Evolutionary conservation across 108 stramenopile genomes (phyloP).

Genomic region (Thalassiosira profunda): DNA sequence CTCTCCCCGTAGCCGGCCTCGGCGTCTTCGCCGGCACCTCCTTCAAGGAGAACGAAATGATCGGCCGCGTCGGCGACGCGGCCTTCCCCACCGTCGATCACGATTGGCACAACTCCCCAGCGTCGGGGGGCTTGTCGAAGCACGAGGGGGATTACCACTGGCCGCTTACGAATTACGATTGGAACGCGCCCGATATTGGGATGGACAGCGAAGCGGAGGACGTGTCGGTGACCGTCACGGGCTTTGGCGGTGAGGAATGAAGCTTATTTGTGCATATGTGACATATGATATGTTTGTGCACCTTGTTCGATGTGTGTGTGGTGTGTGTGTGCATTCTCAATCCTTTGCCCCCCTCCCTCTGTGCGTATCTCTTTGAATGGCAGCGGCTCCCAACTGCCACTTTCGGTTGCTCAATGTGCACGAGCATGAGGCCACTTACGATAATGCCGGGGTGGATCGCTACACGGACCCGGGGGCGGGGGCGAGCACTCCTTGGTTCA

Average conservation of each 20-base stretch:
- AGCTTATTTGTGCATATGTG: too few relatives aligned
- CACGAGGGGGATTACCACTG: constrained; percentile 48
- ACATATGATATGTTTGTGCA: too few relatives aligned
- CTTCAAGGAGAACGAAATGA: constrained; percentile 14
- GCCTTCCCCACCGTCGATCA: constrained; percentile 49
- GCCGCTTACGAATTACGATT: constrained; percentile 54
- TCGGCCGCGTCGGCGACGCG: constrained; percentile 48
- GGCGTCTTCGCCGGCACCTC: constrained; percentile 42
- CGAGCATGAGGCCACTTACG: constrained; percentile 31
- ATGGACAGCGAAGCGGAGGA: constrained; percentile 42
- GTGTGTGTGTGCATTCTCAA: too few relatives aligned
- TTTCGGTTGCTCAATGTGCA: constrained; percentile 48
- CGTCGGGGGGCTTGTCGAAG: constrained; percentile 4
- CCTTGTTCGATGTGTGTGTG: too few relatives aligned
- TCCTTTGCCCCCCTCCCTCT: too few relatives aligned
- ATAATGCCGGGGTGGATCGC: constrained; percentile 37
- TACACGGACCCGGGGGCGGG: constrained; percentile 53
- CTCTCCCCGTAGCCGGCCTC: too few relatives aligned
- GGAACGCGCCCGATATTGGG: constrained; percentile 45
- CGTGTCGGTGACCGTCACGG: constrained; percentile 39
- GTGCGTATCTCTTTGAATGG: too few relatives aligned
- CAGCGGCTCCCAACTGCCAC: constrained; percentile 53
- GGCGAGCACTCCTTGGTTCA: constrained; percentile 45
- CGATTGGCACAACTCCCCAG: constrained; percentile 46
- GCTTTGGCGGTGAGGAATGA: too few relatives aligned